Base-by-base conservation (phyloP, 306 rosid species). In the Lotus japonicus region DNA sequence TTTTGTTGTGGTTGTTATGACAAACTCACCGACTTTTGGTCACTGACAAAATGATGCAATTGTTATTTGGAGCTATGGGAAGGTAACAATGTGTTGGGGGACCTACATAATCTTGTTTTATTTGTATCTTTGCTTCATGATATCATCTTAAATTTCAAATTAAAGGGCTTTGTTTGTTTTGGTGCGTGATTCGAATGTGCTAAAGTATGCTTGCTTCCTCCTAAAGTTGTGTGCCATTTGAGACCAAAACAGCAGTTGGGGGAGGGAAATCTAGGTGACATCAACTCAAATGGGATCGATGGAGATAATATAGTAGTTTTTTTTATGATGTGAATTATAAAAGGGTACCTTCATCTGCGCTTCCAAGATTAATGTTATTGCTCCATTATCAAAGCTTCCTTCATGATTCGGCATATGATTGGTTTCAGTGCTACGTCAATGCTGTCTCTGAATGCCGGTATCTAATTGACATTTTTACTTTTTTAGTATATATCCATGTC, bases 1-100 rank as follows among this genome's bases (percentile, higher is more conserved):
- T 72, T 26, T 31, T 74, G 74, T 5, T 58, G 23, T 66, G 16
- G 50, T 70, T 77, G 11, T 61, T 62, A 36, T 61, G 74, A 72
- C 73, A 64, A 74, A 71, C 23, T 78, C 78, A 26, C 70, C 64
- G 62, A 39, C 77, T 62, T 54, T 54, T 15, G 68, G 56, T 77
- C 61, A 35, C 66, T 77, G 82, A 64, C 77, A 71, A 71, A 28
- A 77, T 71, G 50, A 71, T 71, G 73, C 77, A 64, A 77, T 48
- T 59, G 68, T 55, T 55, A 64, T 66, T 71, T 77, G 59, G 68
- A 77, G 77, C 14, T 56, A 77, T 56, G 70, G 55, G 68, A 64
- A 64, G 52, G 46, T 70, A 9, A 10, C 62, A 39, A 51, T 56
- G 46, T 46, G 28, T 6, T 7, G 45, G 4, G 70, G 78, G 75